Evolutionary conservation across 1,139 yeast species (phyloP), one percentile per base, ranked within the genome.

Genomic region (Fermentozyma sake): DNA sequence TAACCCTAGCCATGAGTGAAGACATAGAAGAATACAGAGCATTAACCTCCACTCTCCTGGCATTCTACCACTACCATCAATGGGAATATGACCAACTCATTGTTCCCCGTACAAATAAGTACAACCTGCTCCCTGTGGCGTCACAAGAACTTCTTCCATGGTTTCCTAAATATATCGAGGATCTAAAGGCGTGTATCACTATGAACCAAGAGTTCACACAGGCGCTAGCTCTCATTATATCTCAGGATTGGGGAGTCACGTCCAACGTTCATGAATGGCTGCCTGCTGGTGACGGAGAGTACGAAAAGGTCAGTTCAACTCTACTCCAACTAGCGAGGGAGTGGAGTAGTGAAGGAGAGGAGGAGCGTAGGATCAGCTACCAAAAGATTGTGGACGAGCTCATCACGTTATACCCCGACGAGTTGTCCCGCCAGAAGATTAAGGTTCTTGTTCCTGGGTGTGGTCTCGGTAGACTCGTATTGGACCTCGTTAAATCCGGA

Each of bases 391-490:
- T 76, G 4, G 34, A 44, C 0, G 75, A 65, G 20, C 52, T 82
- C 20, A 68, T 62, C 14, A 28, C 24, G 2, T 28, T 56, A 16
- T 75, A 51, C 38, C 81, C 82, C 0, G 59, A 53, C 12, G 51
- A 29, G n/a, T 42, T 44, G 2, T 33, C 50, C 0, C 48, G 83
- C 20, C 63, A 55, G 12, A 29, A 58, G 9, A 42, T 72, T 3
- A 62, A 66, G 24, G 64, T 84, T 0, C 58, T 86, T 18, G 77
- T 79, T 1, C 95, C 96, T 0, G 96, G 96, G 1, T 77, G 86
- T 36, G 96, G 96, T 0, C 59, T 84, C 12, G 96, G 93, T 0
- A 52, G 95, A 30, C 52, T 85, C 34, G 82, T 85, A n/a, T 68
- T 73, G 31, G 95, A 86, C 27, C 56, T 84, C 28, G 85, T 84